Evolutionary conservation across 495 filamentous ascomycete species (phyloP), one percentile per base, ranked within the genome.

Genomic region (Melanomma pulvis-pyrius): DNA sequence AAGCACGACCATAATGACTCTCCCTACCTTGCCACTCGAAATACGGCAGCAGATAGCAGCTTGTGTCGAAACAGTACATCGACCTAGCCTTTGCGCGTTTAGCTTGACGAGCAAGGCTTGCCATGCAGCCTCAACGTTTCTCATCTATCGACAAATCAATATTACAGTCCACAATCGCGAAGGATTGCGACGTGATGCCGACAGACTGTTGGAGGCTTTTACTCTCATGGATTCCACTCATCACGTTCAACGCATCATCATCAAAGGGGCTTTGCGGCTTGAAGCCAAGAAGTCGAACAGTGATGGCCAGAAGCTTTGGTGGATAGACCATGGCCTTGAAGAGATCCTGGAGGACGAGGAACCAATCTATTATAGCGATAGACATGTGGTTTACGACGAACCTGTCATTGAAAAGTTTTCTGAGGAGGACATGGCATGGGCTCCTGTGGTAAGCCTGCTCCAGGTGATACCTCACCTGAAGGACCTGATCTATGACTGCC

Each of bases 351-450:
- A n/a, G 22, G 55, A 59, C 29, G 63, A 51, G 28, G 63, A 66
- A 52, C 47, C 32, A 21, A 51, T 12, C 13, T 2, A 12, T 47
- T 48, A 26, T 36, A 12, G 9, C 34, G 17, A 13, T 19, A 22
- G 7, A 44, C 28, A 59, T 53, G 63, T 66, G 17, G 54, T 59
- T 29, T 52, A 66, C 44, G 63, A 59, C 46, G 55, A 66, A 54
- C 44, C 44, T 47, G 56, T 66, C 41, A 66, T 66, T 46, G n/a
- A 59, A 47, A 54, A 52, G 44, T 66, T 47, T 41, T 66, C 63
- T 46, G 56, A 66, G 47, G 63, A 66, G 34, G 63, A 66, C 39
- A 59, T 50, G 44, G 63, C 63, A 59, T 66, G 63, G 63, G 55
- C 55, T 52, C 63, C 63, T 17, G 29, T 66, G 12, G 63, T 66